Conservation (phyloP, 108 stramenopile species). For the Stephanodiscus minutulus region DNA sequence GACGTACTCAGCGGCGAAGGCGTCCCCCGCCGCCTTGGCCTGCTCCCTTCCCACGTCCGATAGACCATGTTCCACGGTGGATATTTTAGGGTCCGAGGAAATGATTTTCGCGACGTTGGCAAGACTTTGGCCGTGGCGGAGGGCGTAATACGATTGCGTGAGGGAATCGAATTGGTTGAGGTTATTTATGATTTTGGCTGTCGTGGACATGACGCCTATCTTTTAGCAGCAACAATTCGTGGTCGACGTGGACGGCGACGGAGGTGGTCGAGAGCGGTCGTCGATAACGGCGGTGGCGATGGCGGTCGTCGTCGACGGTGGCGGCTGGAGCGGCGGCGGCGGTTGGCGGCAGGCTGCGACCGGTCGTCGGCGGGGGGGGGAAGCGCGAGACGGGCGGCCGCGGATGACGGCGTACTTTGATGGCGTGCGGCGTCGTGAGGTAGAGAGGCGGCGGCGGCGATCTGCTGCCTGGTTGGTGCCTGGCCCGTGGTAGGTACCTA, state of each 20-base stretch:
- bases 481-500: too few relatives aligned
- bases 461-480: too few relatives aligned
- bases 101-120: constrained; percentile 86
- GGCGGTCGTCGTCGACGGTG: neutral
- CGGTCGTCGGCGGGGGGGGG: neutral
- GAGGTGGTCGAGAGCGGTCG: too few relatives aligned
- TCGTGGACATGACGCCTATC: neutral
- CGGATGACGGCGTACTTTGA: too few relatives aligned
- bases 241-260: too few relatives aligned
- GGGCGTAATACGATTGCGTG: constrained; percentile 56
- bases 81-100: constrained; percentile 72
- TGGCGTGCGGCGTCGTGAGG: too few relatives aligned
- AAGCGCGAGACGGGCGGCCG: too few relatives aligned
- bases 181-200: constrained; percentile 23
- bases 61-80: constrained; percentile 70
- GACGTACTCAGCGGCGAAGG: constrained; percentile 34
- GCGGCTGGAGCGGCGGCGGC: too few relatives aligned
- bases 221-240: too few relatives aligned
- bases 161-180: constrained; percentile 15
- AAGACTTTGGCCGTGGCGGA: constrained; percentile 87
- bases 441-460: too few relatives aligned
- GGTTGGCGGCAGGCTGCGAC: too few relatives aligned
- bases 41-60: constrained; percentile 69
- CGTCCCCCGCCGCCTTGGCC: constrained; percentile 64
- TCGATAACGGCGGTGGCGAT: too few relatives aligned